These are phyloP conservation scores for Arachis hypogaea DNA, from an alignment of 306 rosid genomes.

Conservation along the genomic window DNA sequence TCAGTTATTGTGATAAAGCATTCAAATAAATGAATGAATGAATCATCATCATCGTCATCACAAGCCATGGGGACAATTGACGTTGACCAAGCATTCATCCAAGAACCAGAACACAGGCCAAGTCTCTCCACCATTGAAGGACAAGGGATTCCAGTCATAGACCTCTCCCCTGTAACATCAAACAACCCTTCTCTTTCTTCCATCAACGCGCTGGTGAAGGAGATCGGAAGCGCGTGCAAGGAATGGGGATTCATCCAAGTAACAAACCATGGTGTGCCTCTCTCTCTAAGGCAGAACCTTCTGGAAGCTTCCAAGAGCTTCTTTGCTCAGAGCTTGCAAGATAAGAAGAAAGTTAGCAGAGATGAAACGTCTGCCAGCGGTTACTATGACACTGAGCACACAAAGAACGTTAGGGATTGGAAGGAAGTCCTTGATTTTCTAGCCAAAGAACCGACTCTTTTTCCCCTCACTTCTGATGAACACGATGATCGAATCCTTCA, in stretches of 20 bases:
- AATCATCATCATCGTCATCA: neutral
- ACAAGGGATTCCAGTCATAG: constrained; percentile 58
- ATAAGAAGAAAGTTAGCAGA: constrained; percentile 54
- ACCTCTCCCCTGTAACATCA: constrained; percentile 49
- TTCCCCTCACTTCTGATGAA: constrained; percentile 47
- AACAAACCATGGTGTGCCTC: constrained; percentile 60
- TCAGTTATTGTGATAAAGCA: too few species aligned
- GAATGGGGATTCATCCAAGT: constrained; percentile 54
- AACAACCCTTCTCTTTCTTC: constrained; percentile 3
- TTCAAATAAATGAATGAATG: too few species aligned
- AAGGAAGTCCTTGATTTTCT: constrained; percentile 67
- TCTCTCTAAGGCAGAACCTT: constrained; percentile 37
- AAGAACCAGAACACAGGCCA: constrained; percentile 58
- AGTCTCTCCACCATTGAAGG: constrained; percentile 32
- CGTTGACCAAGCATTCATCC: constrained; percentile 61
- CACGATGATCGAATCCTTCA: constrained; percentile 37
- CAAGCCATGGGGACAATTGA: constrained; percentile 51
- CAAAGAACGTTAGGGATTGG: constrained; percentile 88
- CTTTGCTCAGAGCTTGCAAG: constrained; percentile 59
- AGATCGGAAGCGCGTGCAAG: constrained; percentile 39
- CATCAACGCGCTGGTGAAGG: constrained; percentile 12
- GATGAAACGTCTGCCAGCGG: constrained; percentile 45
- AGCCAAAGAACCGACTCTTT: constrained; percentile 48
- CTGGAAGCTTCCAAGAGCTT: constrained; percentile 47
- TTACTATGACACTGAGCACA: constrained; percentile 67